These are phyloP conservation scores for Macrocybe gigantea DNA, from an alignment of 768 basidiomycete species.

Conservation along the genomic window DNA sequence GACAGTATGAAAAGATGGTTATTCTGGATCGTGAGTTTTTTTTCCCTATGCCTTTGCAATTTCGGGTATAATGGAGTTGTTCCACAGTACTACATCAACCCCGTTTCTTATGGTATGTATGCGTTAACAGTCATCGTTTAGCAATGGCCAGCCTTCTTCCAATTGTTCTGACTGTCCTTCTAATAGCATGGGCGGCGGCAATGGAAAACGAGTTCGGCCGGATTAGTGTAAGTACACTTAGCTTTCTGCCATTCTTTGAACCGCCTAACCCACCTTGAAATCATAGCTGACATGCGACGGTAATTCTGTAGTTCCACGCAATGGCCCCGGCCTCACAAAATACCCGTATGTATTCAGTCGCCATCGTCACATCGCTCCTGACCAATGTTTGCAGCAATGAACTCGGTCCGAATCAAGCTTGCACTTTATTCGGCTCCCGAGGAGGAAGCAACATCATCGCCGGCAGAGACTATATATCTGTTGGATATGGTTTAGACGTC, in stretches of 20 bases:
- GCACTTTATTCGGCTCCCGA: conserved; percentile 65
- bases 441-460: conserved; percentile 49
- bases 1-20: conserved; percentile 74
- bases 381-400: conserved; percentile 27
- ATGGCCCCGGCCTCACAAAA: conserved; percentile 44
- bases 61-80: conserved; percentile 4
- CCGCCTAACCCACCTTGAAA: conserved; percentile 2
- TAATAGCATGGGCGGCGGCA: conserved; percentile 59
- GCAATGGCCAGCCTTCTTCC: background rate
- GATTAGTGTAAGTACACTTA: conserved; percentile 39
- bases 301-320: conserved; percentile 58
- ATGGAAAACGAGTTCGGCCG: conserved; percentile 88
- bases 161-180: background rate
- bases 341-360: conserved; percentile 49
- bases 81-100: conserved; percentile 71
- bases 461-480: conserved; percentile 58
- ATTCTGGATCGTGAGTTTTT: conserved; percentile 69
- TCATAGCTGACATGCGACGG: conserved; percentile 60
- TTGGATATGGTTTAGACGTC: conserved; percentile 41
- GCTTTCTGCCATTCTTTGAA: background rate
- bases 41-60: background rate
- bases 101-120: conserved; percentile 57
- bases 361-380: conserved; percentile 9
- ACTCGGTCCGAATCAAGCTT: conserved; percentile 67
- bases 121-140: no score